Evolutionary conservation across 305 asterid species (phyloP).

Genomic region (Stenogyne calaminthoides): DNA sequence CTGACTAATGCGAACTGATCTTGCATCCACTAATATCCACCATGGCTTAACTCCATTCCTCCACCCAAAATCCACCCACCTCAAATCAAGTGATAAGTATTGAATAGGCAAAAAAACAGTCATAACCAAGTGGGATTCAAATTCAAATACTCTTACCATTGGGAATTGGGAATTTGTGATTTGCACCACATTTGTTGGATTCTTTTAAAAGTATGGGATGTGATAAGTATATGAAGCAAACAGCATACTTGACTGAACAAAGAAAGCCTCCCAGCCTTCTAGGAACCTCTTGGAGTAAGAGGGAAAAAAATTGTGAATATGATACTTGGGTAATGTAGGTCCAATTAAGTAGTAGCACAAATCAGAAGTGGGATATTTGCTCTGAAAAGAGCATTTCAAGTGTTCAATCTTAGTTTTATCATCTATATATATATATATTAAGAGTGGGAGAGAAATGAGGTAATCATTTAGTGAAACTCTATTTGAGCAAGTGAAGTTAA

Average conservation of each 20-base stretch:
- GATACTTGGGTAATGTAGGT: constrained; percentile 23
- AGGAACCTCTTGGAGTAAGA: background rate
- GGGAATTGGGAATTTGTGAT: background rate
- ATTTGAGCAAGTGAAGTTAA: too few relatives aligned
- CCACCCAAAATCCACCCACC: constrained; percentile 7
- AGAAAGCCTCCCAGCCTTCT: constrained; percentile 12
- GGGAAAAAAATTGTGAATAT: background rate
- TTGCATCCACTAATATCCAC: background rate
- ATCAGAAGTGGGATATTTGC: constrained; percentile 5
- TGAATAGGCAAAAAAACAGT: constrained; percentile 8
- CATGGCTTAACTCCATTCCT: background rate
- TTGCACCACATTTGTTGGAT: background rate
- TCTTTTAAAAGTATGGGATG: background rate
- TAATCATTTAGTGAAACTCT: too few relatives aligned
- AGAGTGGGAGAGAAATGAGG: background rate
- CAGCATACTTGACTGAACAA: background rate
- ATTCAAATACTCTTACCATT: background rate
- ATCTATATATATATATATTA: too few relatives aligned
- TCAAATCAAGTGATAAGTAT: background rate
- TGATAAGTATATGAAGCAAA: constrained; percentile 3
- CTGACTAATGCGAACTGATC: background rate
- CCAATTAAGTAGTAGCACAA: constrained; percentile 8
- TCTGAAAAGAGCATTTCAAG: constrained; percentile 21
- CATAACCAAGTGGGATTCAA: background rate
- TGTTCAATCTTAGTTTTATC: background rate